Percentiles rank a stretch among this genome's conserved stretches.
These are phyloP conservation scores for Penicillium cosmopolitanum DNA, from an alignment of 495 filamentous ascomycete genomes.

Conservation along the genomic window DNA sequence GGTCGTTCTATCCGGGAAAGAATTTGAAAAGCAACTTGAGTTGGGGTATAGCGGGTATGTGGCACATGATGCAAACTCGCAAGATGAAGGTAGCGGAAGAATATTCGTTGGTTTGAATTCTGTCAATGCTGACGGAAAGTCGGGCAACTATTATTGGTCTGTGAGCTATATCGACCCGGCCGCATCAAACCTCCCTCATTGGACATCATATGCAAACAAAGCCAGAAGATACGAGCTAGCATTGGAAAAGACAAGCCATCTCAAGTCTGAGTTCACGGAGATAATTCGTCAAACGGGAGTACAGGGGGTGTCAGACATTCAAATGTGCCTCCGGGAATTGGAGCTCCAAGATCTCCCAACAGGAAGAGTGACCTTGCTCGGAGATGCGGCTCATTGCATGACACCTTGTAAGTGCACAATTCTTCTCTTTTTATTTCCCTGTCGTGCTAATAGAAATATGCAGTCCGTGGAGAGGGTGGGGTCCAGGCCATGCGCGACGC, in stretches of 20 bases:
- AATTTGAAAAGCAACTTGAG: not conserved
- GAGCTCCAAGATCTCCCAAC: not conserved
- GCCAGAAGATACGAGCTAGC: not conserved
- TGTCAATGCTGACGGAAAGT: not conserved
- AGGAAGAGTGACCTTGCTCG: not conserved
- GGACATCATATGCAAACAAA: not conserved
- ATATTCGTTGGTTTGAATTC: not conserved
- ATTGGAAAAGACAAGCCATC: not conserved
- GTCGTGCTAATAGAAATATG: not conserved
- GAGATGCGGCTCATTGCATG: not conserved
- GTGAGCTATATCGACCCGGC: not conserved
- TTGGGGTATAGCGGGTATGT: not conserved
- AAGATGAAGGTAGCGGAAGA: not conserved
- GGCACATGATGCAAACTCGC: not conserved
- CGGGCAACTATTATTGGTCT: conserved; percentile 1
- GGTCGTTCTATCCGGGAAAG: not conserved
- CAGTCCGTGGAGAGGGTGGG: conserved; percentile 1
- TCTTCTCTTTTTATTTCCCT: too few relatives aligned
- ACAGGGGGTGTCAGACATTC: not conserved
- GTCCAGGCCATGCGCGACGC: not conserved
- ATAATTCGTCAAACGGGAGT: not conserved
- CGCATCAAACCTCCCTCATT: not conserved
- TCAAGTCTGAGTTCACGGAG: not conserved
- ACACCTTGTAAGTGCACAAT: not conserved
- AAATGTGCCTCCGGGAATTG: not conserved